phyloP scores from a whole-genome alignment of 768 basidiomycete species.

The Lactarius sp. region DNA sequence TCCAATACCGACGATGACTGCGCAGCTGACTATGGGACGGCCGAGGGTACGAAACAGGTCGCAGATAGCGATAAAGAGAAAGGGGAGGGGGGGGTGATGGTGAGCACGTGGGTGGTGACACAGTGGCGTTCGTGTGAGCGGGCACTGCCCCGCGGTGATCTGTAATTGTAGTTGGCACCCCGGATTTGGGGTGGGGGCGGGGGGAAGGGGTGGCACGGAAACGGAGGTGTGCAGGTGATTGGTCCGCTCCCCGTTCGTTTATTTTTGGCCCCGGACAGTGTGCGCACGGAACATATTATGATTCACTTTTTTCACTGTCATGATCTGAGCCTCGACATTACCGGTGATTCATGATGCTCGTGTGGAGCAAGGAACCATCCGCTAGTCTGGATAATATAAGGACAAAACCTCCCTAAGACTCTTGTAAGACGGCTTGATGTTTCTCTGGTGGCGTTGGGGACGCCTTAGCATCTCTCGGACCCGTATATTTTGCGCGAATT shows the following conservation, averaged over 20 bases:
- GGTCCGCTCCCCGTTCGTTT: neutral
- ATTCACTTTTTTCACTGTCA: neutral
- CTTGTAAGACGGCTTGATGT: neutral
- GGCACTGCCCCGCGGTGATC: too few relatives aligned
- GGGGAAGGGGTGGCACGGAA: too few relatives aligned
- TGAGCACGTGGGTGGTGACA: neutral
- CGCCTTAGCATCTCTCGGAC: slow-evolving; percentile 20
- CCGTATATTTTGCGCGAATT: slow-evolving; percentile 39
- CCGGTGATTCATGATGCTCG: neutral
- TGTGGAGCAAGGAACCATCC: neutral
- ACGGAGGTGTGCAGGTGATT: neutral
- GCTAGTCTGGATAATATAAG: neutral
- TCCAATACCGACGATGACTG: too few relatives aligned
- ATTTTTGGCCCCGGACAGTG: neutral
- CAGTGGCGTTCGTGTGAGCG: too few relatives aligned
- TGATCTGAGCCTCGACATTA: neutral
- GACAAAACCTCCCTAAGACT: neutral
- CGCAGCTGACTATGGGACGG: neutral
- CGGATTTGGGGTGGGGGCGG: too few relatives aligned
- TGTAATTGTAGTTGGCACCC: neutral
- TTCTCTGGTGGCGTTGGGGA: neutral
- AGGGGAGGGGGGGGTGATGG: neutral
- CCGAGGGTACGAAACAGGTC: neutral
- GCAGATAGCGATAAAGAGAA: too few relatives aligned
- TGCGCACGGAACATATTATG: neutral